A percentile compares a stretch with the other conserved stretches of the same genome.
Evolutionary conservation across 2,329 filamentous ascomycete species (phyloP).

Genomic region (Fusarium pseudoanthophilum): DNA sequence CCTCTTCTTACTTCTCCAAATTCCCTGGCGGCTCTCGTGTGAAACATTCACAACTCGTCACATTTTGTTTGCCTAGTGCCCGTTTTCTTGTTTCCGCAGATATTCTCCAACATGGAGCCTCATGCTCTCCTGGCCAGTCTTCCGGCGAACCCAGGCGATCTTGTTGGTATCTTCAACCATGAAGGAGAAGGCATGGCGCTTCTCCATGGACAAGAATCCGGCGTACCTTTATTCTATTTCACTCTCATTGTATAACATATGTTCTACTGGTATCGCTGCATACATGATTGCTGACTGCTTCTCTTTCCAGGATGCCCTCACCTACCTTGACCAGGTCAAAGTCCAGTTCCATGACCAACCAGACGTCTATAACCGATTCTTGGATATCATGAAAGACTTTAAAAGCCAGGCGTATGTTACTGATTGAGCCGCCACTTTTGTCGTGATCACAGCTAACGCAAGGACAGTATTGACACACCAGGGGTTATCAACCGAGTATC

Average conservation of each 20-base stretch:
- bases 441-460: constrained; percentile 42
- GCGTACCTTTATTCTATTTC: constrained; percentile 39
- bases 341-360: constrained; percentile 97
- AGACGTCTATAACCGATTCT: constrained; percentile 95
- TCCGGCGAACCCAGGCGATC: constrained; percentile 23
- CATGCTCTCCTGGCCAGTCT: constrained; percentile 9
- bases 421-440: neutral
- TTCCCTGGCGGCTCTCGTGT: neutral
- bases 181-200: constrained; percentile 39
- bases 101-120: constrained; percentile 18
- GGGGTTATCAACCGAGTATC: constrained; percentile 98
- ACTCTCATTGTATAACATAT: constrained; percentile 40
- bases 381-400: constrained; percentile 99
- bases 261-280: neutral
- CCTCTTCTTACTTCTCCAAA: neutral
- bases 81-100: constrained; percentile 2
- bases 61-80: neutral
- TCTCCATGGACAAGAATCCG: constrained; percentile 29
- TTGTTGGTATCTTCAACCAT: constrained; percentile 38
- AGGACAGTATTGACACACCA: constrained; percentile 85
- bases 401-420: constrained; percentile 89
- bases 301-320: constrained; percentile 73
- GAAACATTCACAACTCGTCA: neutral
- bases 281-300: constrained; percentile 17
- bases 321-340: constrained; percentile 98